Evolutionary conservation across 1,284 basidiomycete species (phyloP), one percentile per base, ranked within the genome.

Genomic region (Puccinia polysora): DNA sequence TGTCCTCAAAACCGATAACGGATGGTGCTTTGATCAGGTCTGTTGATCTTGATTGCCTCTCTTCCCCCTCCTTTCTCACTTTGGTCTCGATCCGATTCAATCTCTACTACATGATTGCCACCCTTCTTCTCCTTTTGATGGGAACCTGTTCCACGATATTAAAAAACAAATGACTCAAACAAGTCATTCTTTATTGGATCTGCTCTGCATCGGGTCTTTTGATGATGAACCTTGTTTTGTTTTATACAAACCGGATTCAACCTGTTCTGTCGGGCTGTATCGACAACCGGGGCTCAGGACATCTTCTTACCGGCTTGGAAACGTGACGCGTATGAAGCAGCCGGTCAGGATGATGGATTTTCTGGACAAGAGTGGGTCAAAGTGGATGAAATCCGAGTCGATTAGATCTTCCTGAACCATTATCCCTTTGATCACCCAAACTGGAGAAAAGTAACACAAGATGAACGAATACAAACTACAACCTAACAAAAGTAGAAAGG

Each of bases 1-100:
- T 30, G 65, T 59, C 7, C 43, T 69, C 15, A 69, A 69, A 36
- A 69, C 53, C 18, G 65, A 69, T 59, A 69, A 69, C 40, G 65
- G 65, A 43, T 69, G 65, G 65, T 69, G 55, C 55, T 69, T 69
- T 59, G 65, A 69, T 69, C 65, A 69, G 55, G 65, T 59, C 38
- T 43, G 65, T 47, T 58, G n/a, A 15, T n/a, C 23, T 53, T 43
- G 10, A 2, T 52, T n/a, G 28, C 25, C 20, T 4, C 10, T 43
- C 23, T 40, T 60, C 38, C 36, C 18, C 38, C 34, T 38, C 30
- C 30, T 50, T 65, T 30, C 32, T 10, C 47, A 32, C 34, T 53
- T n/a, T 28, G 25, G 20, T 55, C 12, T 67, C 49, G 2, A 4
- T 10, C 45, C 58, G n/a, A 20, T 20, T 56, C 14, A 2, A 28